Evolutionary conservation across 1,284 basidiomycete species (phyloP), one percentile per base, ranked within the genome.

Genomic region (Irpex sp.): DNA sequence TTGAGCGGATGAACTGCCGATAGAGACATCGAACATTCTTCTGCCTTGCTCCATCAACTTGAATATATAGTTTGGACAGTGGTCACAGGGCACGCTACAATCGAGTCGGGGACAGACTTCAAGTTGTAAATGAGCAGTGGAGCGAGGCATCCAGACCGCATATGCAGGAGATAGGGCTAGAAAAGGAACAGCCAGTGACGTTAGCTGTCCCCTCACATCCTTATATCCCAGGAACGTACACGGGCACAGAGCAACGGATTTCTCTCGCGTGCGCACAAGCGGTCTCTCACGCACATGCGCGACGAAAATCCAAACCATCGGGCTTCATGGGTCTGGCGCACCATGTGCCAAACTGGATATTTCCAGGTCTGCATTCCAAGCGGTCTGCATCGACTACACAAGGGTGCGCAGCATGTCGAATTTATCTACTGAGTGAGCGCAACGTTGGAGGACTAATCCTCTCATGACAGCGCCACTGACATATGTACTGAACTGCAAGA

Each of bases 401-500:
- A 1, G 9, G 46, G 17, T 62, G 50, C 50, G 61, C 57, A 62
- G 46, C 56, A 51, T 26, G 19, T 31, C 36, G 50, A 47, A 50
- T 33, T 11, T 50, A 35, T 21, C 33, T 54, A 36, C 60, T 62
- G 47, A 63, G 57, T 55, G 59, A 58, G 61, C 21, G 36, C 33
- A 13, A 35, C 43, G 56, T 47, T 39, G 43, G 11, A 33, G 53
- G 62, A 21, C 50, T 11, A 19, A 57, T 47, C 33, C 61, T 65
- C 61, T 63, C 59, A 61, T 62, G 59, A 55, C 47, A 37, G 65
- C 60, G 59, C 62, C 65, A 63, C 57, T 26, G 31, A 26, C 62
- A 59, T 57, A 59, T 51, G 60, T 37, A 17, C n/a, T 60, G 61
- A 68, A 68, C 66, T 66, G 66, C 66, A 53, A 66, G 65, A 68